These are phyloP conservation scores for Aaosphaeria arxii DNA, from an alignment of 2,329 filamentous ascomycete genomes.

Conservation along the genomic window DNA sequence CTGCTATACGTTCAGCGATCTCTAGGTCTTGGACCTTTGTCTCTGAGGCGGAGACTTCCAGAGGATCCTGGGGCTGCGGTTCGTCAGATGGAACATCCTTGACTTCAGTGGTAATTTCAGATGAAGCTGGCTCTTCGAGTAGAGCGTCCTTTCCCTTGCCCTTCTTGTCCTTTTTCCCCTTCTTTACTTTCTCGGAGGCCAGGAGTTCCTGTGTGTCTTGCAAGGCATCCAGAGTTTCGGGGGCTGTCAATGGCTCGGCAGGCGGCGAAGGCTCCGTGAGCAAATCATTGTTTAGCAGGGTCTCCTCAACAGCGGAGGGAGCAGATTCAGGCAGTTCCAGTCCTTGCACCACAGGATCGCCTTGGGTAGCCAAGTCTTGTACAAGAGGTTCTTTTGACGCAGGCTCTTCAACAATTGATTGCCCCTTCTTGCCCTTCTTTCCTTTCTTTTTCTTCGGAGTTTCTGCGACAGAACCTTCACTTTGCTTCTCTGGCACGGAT, in stretches of 20 bases:
- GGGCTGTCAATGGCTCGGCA: too few species aligned
- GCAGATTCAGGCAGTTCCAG: background rate
- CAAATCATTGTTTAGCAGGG: too few species aligned
- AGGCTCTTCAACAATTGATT: conserved; percentile 2
- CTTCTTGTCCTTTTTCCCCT: conserved; percentile 24
- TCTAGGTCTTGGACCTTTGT: background rate
- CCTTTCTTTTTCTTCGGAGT: conserved; percentile 5
- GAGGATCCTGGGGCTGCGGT: background rate
- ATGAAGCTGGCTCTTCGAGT: conserved; percentile 4
- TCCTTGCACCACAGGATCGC: background rate
- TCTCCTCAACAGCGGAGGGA: too few species aligned
- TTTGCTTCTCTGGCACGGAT: background rate
- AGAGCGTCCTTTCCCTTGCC: conserved; percentile 11
- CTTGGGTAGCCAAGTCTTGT: background rate
- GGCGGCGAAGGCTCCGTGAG: too few species aligned
- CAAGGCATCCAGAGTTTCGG: too few species aligned
- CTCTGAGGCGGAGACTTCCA: background rate
- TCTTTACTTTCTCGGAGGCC: conserved; percentile 8
- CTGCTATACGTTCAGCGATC: background rate
- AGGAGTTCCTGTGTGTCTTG: background rate
- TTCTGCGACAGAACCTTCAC: background rate
- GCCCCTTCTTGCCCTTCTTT: conserved; percentile 5
- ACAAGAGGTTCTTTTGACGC: background rate
- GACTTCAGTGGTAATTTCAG: background rate
- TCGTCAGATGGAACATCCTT: conserved; percentile 2